Evolutionary conservation across 2,329 filamentous ascomycete species (phyloP).

Genomic region (Epichloe bromicola): DNA sequence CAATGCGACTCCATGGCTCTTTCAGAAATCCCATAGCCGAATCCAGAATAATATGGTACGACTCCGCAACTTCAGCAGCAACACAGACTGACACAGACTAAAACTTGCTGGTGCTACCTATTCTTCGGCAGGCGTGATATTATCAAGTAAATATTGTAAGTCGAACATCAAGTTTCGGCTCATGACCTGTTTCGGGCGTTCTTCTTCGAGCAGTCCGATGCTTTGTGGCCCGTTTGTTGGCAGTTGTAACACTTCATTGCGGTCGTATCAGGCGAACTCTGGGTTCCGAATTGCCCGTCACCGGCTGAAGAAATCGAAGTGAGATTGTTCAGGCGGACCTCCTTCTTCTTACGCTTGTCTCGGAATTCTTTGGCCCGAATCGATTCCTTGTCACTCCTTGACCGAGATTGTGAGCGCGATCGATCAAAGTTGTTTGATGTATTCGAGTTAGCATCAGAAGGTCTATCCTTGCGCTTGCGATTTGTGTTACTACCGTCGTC

Average conservation of each 20-base stretch:
- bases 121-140: neutral
- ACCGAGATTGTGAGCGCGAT: conserved; percentile 21
- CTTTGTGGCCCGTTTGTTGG: conserved; percentile 47
- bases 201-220: conserved; percentile 37
- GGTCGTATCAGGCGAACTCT: conserved; percentile 10
- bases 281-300: conserved; percentile 9
- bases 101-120: neutral
- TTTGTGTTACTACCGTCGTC: conserved; percentile 11
- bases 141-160: neutral
- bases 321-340: conserved; percentile 51
- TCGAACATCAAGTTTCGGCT: neutral
- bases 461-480: conserved; percentile 15
- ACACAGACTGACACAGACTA: neutral
- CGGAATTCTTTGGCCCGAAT: conserved; percentile 34
- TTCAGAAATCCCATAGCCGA: neutral
- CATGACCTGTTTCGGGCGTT: conserved; percentile 1
- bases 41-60: neutral
- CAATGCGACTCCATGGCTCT: neutral
- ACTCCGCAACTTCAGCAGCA: neutral
- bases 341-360: conserved; percentile 49
- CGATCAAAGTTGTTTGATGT: conserved; percentile 11
- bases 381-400: conserved; percentile 15
- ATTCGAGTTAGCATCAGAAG: conserved; percentile 12
- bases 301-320: conserved; percentile 44
- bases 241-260: conserved; percentile 44